Base-by-base conservation (phyloP, 2,329 filamentous ascomycete genomes). In the Neofusicoccum laricinum region DNA sequence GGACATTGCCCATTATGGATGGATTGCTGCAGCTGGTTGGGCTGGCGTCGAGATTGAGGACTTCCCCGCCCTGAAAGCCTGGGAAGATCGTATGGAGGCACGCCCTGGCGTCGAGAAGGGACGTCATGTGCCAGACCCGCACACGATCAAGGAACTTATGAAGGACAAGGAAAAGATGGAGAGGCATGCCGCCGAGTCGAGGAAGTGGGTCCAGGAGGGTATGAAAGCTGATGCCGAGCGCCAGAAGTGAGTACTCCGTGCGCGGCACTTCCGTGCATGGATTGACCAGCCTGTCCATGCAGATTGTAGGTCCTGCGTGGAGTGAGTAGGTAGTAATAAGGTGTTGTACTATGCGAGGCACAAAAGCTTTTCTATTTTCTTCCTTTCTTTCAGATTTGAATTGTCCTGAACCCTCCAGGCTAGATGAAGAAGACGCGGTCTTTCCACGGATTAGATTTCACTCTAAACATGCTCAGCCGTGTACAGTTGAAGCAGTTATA, bases 1-100 rank as follows among this genome's bases (percentile, higher is more conserved):
- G 1, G 93, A 97, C 75, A 90, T 97, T 66, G 82, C 91, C 46
- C 86, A 86, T 75, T 93, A 89, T 85, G 91, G 91, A 30, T 96
- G 92, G 92, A 83, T 94, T 4, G 82, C 87, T 4, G 75, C 77
- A 1, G 81, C 85, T 1, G 78, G 80, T 15, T 86, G 88, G 81
- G 80, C 84, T 0, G 88, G 88, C 15, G 73, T 92, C 48, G 85
- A 92, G 58, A 86, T 94, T 63, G 80, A 88, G 1, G 88, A 93
- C 66, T 96, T 94, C 77, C 91, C 92, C 2, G 75, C 85, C 55
- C 75, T 97, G 67, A 87, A 92, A 72, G 86, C 86, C 41, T 97
- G 93, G 93, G 83, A 94, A 67, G 85, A 90, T 69, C 84, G 82
- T 66, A 84, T 96, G 78, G 80, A 88, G 15, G 82, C 85, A 68